Base-by-base conservation (phyloP, 225 moss, liverwort and hornwort genomes). In the Bryoerythrophyllum caledonicum region DNA sequence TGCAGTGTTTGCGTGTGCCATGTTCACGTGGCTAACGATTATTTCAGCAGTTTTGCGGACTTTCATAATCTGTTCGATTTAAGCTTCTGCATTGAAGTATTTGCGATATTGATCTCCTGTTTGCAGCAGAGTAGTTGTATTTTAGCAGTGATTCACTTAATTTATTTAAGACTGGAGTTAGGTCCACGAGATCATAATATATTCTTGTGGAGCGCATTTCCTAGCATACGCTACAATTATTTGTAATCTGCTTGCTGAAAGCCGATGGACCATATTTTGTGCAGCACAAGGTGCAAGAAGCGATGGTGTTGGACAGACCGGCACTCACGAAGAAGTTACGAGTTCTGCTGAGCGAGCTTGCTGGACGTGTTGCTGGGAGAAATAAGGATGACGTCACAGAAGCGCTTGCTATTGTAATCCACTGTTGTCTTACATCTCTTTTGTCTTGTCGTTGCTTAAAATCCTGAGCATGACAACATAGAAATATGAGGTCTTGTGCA, bases 371-470 rank as follows among this genome's bases (percentile, higher is more conserved):
- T 67, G 85, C 89, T 61, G 96, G 92, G 51, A 92, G 92, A 74
- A 89, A 84, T 63, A 94, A 88, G 79, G 88, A 86, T 65, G 92
- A 96, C 67, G 87, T 89, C 40, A 90, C 86, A 40, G 89, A 91
- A 83, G 88, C 89, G 70, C 89, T 94, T 60, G 79, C 80, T 49
- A 72, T 85, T 77, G 91, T 92, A 92, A 34, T 63, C 66, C 43
- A 59, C 70, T 60, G 35, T 66, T 52, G 4, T 68, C 78, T 78
- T 64, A 23, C 52, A 55, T 81, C 25, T 78, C 12, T n/a, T n/a
- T n/a, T 74, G 67, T 57, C 51, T 60, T 65, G 68, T 52, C 54
- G 41, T n/a, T 14, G 68, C 54, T 43, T 17, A 63, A 73, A 71
- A 34, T n/a, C 23, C 35, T 20, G 37, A 48, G 24, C 48, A 49